Evolutionary conservation across 1,284 basidiomycete species (phyloP).

Genomic region (Meira nashicola): DNA sequence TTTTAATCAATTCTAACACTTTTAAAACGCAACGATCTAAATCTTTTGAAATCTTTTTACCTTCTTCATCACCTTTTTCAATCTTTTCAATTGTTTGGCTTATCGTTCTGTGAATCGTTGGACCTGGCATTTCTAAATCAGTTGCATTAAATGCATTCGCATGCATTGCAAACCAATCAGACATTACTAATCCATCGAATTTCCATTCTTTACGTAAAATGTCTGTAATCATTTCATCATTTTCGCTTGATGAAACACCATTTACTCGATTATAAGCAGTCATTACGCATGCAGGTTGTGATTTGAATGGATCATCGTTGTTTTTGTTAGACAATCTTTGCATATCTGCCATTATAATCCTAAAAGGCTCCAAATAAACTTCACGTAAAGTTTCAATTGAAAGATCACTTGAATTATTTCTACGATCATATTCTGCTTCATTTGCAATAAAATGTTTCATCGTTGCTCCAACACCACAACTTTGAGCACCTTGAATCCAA

Average conservation of each 20-base stretch:
- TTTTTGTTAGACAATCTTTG: too few relatives aligned
- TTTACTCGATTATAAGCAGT: constrained; percentile 59
- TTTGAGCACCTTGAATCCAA: constrained; percentile 14
- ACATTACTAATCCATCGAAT: constrained; percentile 67
- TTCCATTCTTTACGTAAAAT: constrained; percentile 67
- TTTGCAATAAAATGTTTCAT: constrained; percentile 18
- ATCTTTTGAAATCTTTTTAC: constrained; percentile 7
- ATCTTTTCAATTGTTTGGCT: neutral
- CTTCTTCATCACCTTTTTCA: constrained; percentile 1
- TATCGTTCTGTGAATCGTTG: constrained; percentile 1
- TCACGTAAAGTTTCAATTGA: constrained; percentile 69
- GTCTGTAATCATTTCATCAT: constrained; percentile 63
- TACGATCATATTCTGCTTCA: constrained; percentile 12
- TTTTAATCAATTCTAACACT: constrained; percentile 18
- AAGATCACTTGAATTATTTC: constrained; percentile 59
- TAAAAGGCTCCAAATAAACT: constrained; percentile 22
- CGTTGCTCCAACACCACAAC: constrained; percentile 10
- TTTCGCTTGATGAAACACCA: constrained; percentile 65
- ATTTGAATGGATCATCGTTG: neutral
- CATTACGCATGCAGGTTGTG: constrained; percentile 16
- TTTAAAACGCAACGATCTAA: constrained; percentile 54
- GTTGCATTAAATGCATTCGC: constrained; percentile 1
- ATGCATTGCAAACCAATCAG: constrained; percentile 23
- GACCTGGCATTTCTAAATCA: constrained; percentile 20
- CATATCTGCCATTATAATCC: constrained; percentile 7